Percentiles rank a stretch among this genome's conserved stretches.
Evolutionary conservation across 345 rosid species (phyloP).

Genomic region (Alliaria petiolata): DNA sequence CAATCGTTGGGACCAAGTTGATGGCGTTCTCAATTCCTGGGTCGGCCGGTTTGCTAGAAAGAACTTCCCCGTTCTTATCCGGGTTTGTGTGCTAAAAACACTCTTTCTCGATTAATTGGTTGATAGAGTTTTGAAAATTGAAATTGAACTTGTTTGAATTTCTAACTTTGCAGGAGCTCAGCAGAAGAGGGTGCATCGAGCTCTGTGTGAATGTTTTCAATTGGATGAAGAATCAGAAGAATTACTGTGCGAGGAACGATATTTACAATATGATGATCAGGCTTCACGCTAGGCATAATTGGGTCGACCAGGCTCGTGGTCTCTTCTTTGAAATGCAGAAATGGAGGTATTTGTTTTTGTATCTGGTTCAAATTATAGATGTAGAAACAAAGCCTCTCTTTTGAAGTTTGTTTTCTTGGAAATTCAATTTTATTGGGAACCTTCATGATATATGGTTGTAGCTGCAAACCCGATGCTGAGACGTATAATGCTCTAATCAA

Average conservation of each 20-base stretch:
- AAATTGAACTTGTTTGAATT: background rate
- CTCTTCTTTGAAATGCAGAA: conserved; percentile 95
- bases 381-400: background rate
- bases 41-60: conserved; percentile 78
- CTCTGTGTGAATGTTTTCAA: conserved; percentile 57
- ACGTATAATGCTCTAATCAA: conserved; percentile 86
- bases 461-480: conserved; percentile 91
- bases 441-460: conserved; percentile 18
- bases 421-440: background rate
- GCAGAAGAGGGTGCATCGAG: conserved; percentile 69
- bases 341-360: conserved; percentile 52
- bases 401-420: background rate
- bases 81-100: conserved; percentile 28
- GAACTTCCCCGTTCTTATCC: conserved; percentile 69
- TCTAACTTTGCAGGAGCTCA: conserved; percentile 50
- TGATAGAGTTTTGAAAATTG: background rate
- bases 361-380: too few relatives aligned
- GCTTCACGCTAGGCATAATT: conserved; percentile 74
- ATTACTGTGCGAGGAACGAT: conserved; percentile 75
- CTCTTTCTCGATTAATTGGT: background rate
- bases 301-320: conserved; percentile 83
- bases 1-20: conserved; percentile 52
- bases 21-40: conserved; percentile 73
- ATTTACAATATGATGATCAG: conserved; percentile 89
- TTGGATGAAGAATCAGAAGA: conserved; percentile 85